phyloP scores from a whole-genome alignment of 169 alveolate species.

The Cryptosporidium tyzzeri region DNA sequence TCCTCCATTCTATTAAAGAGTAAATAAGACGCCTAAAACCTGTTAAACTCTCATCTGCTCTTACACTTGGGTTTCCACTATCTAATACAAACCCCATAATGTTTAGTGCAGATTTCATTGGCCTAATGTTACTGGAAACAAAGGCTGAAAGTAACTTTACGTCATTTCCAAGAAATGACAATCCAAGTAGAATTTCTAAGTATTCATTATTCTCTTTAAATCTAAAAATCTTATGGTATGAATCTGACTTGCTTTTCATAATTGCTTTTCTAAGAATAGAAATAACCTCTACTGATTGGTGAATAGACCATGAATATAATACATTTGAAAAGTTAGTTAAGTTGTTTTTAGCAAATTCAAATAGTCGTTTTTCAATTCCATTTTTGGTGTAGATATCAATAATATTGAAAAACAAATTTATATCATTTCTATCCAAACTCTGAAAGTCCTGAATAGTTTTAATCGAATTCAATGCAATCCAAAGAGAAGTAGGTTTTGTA shows the following conservation, averaged over 20 bases:
- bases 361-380: conserved; percentile 16
- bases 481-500: conserved; percentile 54
- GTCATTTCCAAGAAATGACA: neutral
- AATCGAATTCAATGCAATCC: conserved; percentile 27
- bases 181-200: neutral
- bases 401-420: conserved; percentile 12
- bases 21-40: neutral
- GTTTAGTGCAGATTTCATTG: conserved; percentile 13
- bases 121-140: conserved; percentile 21
- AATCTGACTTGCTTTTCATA: conserved; percentile 1
- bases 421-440: conserved; percentile 5
- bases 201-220: neutral
- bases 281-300: conserved; percentile 5
- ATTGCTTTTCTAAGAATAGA: neutral
- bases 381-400: conserved; percentile 40
- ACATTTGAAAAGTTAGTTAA: conserved; percentile 16
- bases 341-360: neutral
- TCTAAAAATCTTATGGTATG: neutral
- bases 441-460: conserved; percentile 8
- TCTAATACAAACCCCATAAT: conserved; percentile 7
- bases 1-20: conserved; percentile 15
- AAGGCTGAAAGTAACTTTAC: conserved; percentile 1
- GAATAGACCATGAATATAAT: conserved; percentile 56
- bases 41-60: neutral
- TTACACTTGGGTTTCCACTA: neutral